A percentile compares a stretch with the other conserved stretches of the same genome.
Conservation (phyloP, 345 rosid genomes). For the Laguncularia racemosa region DNA sequence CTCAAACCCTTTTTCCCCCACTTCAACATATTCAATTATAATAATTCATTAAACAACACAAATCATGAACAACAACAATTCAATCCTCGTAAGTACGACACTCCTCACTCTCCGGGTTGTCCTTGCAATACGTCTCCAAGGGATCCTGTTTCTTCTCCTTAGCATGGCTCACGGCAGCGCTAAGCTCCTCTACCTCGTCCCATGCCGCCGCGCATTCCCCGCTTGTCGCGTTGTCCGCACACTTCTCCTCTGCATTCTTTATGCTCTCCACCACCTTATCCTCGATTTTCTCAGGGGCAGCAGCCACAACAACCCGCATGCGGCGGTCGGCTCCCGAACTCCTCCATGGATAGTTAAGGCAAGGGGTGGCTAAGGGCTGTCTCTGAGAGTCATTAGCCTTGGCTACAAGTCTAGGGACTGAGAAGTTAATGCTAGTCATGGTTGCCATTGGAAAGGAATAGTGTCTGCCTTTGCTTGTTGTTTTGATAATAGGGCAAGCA, state of each 20-base stretch:
- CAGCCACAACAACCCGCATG: constrained; percentile 33
- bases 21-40: no score
- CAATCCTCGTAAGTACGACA: constrained; percentile 86
- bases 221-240: constrained; percentile 57
- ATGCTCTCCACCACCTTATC: constrained; percentile 85
- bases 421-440: constrained; percentile 38
- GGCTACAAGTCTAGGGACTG: constrained; percentile 31
- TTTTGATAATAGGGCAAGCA: not conserved
- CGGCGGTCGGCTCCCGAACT: constrained; percentile 22
- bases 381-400: constrained; percentile 18
- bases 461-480: not conserved
- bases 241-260: constrained; percentile 63
- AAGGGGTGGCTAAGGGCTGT: constrained; percentile 14
- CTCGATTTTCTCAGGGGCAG: constrained; percentile 62
- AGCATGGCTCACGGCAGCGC: constrained; percentile 94
- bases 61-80: not conserved
- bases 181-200: constrained; percentile 99
- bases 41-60: no score
- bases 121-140: constrained; percentile 73
- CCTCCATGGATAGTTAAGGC: constrained; percentile 44
- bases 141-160: constrained; percentile 82
- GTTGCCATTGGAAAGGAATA: constrained; percentile 37
- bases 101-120: constrained; percentile 82
- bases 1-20: not conserved
- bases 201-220: constrained; percentile 95